Percentiles rank a stretch among this genome's conserved stretches.
These are phyloP conservation scores for Verticillium tricorpus DNA, from an alignment of 2,329 filamentous ascomycete genomes.

Conservation along the genomic window DNA sequence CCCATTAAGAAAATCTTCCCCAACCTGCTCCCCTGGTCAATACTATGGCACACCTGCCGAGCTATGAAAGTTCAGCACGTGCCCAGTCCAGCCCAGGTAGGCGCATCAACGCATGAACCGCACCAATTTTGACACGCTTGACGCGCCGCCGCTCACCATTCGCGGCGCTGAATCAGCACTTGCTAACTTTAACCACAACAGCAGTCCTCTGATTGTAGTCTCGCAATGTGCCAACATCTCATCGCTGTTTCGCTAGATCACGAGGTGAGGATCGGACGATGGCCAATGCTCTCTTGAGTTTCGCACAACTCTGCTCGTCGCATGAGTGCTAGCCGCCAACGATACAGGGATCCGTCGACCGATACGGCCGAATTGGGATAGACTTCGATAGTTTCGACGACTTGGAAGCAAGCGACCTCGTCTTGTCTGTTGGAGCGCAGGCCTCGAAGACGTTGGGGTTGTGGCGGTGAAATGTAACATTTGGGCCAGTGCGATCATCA, in stretches of 20 bases:
- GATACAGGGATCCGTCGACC: not conserved
- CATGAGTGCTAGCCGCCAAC: not conserved
- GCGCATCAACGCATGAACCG: constrained; percentile 13
- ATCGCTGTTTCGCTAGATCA: not conserved
- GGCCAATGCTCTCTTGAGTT: not conserved
- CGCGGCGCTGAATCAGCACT: not conserved
- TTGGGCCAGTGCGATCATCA: not conserved
- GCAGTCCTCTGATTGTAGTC: too few species aligned
- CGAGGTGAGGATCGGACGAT: not conserved
- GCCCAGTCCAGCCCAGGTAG: not conserved
- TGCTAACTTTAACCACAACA: not conserved
- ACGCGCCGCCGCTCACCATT: not conserved
- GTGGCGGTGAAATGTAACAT: not conserved
- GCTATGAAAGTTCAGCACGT: not conserved
- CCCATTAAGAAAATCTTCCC: not conserved
- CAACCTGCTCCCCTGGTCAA: not conserved
- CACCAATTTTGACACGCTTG: constrained; percentile 3
- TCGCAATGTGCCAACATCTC: not conserved
- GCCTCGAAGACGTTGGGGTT: not conserved
- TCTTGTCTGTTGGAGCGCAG: not conserved
- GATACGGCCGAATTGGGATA: not conserved
- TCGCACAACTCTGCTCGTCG: not conserved
- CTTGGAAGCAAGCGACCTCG: not conserved
- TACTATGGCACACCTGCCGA: constrained; percentile 2
- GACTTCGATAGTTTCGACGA: not conserved